Evolutionary conservation across 768 basidiomycete genomes (phyloP).

Genomic region (Postia placenta): DNA sequence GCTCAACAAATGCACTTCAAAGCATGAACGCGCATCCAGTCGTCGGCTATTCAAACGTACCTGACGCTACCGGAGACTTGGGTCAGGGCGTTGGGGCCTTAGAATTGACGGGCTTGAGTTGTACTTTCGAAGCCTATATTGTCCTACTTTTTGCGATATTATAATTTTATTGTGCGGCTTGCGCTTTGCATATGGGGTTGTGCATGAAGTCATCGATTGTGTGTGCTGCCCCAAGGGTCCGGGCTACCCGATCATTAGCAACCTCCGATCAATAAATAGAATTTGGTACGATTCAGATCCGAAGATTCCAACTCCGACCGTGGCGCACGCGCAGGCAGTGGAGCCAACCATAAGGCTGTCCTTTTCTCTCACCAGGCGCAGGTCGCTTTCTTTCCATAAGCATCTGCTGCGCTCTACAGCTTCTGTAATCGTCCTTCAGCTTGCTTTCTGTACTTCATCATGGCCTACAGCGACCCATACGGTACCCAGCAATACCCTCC

Average conservation of each 20-base stretch:
- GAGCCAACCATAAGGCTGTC: conserved; percentile 10
- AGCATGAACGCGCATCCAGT: conserved; percentile 17
- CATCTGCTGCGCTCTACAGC: too few relatives aligned
- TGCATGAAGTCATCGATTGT: too few relatives aligned
- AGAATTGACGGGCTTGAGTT: too few relatives aligned
- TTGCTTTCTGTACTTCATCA: conserved; percentile 14
- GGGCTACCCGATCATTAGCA: too few relatives aligned
- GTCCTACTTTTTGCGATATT: too few relatives aligned
- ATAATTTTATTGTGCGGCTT: too few relatives aligned
- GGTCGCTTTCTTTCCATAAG: conserved; percentile 11
- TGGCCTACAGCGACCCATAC: conserved; percentile 51
- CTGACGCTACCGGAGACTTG: too few relatives aligned
- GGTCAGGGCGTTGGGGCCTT: too few relatives aligned
- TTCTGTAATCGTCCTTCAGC: neutral
- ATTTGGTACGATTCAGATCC: neutral
- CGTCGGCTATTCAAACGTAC: conserved; percentile 7
- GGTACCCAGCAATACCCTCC: conserved; percentile 25
- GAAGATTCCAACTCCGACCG: neutral
- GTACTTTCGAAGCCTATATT: too few relatives aligned
- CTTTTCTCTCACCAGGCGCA: conserved; percentile 10
- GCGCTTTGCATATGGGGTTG: too few relatives aligned
- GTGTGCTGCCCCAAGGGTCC: too few relatives aligned
- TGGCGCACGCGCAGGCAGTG: neutral
- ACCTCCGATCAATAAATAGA: neutral
- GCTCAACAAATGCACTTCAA: conserved; percentile 52